Evolutionary conservation across 345 rosid genomes (phyloP).

Genomic region (Hypericum perforatum): DNA sequence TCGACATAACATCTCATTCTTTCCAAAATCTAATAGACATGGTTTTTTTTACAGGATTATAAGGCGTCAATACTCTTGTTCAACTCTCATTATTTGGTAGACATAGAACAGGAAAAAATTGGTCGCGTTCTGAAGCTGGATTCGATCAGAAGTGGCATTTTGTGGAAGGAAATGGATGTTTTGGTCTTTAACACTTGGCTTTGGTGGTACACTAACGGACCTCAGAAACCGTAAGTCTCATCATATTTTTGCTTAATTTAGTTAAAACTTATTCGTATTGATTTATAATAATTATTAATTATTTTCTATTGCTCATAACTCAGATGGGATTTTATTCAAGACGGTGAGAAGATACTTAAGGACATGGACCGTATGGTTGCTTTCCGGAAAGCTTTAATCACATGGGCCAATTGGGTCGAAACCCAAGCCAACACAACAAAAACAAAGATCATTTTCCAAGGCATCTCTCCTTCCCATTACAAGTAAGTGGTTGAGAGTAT

Average conservation of each 20-base stretch:
- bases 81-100: slow-evolving; percentile 35
- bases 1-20: not conserved
- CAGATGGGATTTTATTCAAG: slow-evolving; percentile 80
- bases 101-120: slow-evolving; percentile 28
- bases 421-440: slow-evolving; percentile 48
- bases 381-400: slow-evolving; percentile 45
- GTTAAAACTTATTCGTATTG: no score
- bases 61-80: slow-evolving; percentile 32
- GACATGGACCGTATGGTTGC: slow-evolving; percentile 80
- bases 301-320: not conserved
- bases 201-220: slow-evolving; percentile 61
- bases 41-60: slow-evolving; percentile 33
- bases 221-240: slow-evolving; percentile 41
- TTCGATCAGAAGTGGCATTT: slow-evolving; percentile 30
- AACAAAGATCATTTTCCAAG: slow-evolving; percentile 63
- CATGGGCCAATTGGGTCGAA: slow-evolving; percentile 90
- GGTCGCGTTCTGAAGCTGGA: slow-evolving; percentile 54
- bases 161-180: slow-evolving; percentile 48
- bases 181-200: slow-evolving; percentile 61
- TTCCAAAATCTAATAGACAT: not conserved
- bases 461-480: slow-evolving; percentile 74
- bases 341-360: slow-evolving; percentile 26
- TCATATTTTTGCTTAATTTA: no score
- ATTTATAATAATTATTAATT: no score
- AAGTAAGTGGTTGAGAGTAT: slow-evolving; percentile 37